phyloP scores from a whole-genome alignment of 441 rosid species.

The Adansonia rubrostipa region DNA sequence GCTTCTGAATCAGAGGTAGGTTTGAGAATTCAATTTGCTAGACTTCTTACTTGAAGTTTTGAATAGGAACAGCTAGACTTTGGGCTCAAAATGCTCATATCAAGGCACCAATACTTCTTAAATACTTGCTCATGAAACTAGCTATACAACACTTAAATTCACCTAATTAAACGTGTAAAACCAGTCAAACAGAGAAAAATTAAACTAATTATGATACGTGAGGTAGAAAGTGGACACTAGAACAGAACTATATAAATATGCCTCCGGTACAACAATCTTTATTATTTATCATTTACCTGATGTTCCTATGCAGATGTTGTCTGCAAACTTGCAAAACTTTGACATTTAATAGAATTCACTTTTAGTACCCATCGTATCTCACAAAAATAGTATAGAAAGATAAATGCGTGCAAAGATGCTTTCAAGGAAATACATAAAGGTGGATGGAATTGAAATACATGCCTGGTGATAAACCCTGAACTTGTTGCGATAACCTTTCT shows the following conservation, averaged over 20 bases:
- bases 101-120: slow-evolving; percentile 1
- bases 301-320: too few relatives aligned
- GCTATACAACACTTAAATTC: slow-evolving; percentile 6
- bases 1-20: neutral
- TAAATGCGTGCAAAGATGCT: neutral
- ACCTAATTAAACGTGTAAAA: neutral
- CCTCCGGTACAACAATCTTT: neutral
- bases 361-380: neutral
- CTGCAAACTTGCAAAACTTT: neutral
- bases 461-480: slow-evolving; percentile 65
- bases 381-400: neutral
- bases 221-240: neutral
- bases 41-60: neutral
- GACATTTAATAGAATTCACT: neutral
- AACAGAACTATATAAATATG: neutral
- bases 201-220: neutral
- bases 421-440: neutral
- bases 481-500: slow-evolving; percentile 56
- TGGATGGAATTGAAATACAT: slow-evolving; percentile 28
- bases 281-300: neutral
- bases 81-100: neutral
- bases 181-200: neutral
- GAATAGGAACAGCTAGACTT: neutral
- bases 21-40: neutral
- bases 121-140: neutral